Base-by-base conservation (phyloP, 106 monocot species). In the Dendrobium nobile region DNA sequence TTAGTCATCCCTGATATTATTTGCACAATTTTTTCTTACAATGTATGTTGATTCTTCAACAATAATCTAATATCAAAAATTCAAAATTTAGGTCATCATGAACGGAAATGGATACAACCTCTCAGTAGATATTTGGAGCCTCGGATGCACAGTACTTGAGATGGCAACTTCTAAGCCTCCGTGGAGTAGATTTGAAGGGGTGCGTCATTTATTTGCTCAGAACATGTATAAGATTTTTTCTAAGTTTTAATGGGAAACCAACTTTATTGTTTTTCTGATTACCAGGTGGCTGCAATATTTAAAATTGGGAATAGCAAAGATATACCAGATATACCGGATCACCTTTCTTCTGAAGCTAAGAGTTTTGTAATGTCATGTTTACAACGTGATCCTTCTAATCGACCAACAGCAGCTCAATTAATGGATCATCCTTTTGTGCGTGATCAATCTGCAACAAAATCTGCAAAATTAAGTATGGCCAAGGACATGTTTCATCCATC, bases 281-380 rank as follows among this genome's bases (percentile, higher is more conserved):
- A 73, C 42, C 82, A 99, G 99, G 91, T 95, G 59, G 86, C 91
- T 82, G 99, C 99, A 70, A 95, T 99, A 83, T 99, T 99, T 78
- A 99, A 99, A 86, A 99, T 99, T 77, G 95, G 89, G 77, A 99
- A 99, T 80, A 93, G 99, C 78, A 99, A 91, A 83, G 95, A 95
- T 58, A 84, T 95, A 84, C 99, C 99, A 65, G 93, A 93, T 72
- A 95, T 99, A 72, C 99, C 99, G 15, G 88, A 91, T 75, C 83
- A 93, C 85, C 80, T 99, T 43, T 95, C 99, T 77, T 40, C 76
- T 64, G 95, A 93, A 47, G 95, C 87, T 47, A 93, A 93, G 79
- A 78, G 74, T 78, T 99, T 99, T 75, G 41, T 99, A 61, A 88
- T 79, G 80, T 80, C 86, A 42, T 99, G 99, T 78, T 87, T 99